Base-by-base conservation (phyloP, 75 land plant species). In the Cryptomeria japonica region DNA sequence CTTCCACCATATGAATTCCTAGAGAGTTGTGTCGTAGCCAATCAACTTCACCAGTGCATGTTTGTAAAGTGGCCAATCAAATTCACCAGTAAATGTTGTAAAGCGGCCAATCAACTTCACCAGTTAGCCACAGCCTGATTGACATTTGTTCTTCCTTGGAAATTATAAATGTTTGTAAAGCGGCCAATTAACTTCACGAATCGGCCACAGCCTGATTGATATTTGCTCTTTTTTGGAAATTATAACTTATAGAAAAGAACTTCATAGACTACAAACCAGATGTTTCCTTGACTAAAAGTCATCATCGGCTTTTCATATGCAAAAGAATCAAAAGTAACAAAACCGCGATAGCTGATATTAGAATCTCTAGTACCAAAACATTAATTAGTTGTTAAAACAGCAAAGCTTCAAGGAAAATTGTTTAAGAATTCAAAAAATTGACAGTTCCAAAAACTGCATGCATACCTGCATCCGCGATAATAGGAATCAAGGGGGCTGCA, bases 401-500 rank as follows among this genome's bases (percentile, higher is more conserved):
- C 55, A 13, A 51, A 51, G 55, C 16, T 12, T 51, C 14, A 14
- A 51, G 55, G 16, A 13, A 51, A 51, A 51, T 13, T 14, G 55
- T 51, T 51, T 2, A 51, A 51, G 14, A 51, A 51, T 51, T 51
- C 55, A 13, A 16, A 12, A 51, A 51, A 51, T 14, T 51, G 16
- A 14, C 55, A 51, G 14, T 51, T 51, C 55, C 55, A 8, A 25
- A 76, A 36, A 76, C 15, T 31, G 38, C 38, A 76, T 39, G 22
- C 51, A 42, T 53, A 87, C 89, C 89, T 84, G 92, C 90, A 83
- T 91, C 92, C 19, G 89, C 92, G 61, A 91, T 91, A 37, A 91
- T 70, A 11, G 92, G 90, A n/a, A 91, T 87, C 11, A 37, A 15
- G 22, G 90, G 86, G 41, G 89, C 92, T 2, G 89, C 89, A 14